These are phyloP conservation scores for Venturia aucupariae DNA, from an alignment of 2,329 filamentous ascomycete species.

Conservation along the genomic window DNA sequence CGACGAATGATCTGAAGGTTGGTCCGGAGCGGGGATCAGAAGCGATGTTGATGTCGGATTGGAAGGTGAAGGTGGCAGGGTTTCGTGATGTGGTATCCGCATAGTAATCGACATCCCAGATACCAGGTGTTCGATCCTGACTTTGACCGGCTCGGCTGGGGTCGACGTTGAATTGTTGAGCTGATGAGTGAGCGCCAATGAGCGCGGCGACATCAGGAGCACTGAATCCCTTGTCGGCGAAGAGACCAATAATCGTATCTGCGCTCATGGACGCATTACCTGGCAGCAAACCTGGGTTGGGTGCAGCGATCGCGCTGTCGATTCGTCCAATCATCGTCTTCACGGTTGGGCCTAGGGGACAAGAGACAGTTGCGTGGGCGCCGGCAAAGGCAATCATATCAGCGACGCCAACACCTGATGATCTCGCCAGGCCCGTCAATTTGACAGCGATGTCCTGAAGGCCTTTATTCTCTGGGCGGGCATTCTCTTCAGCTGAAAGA, in stretches of 20 bases:
- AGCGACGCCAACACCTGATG: conserved; percentile 40
- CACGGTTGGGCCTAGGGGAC: conserved; percentile 43
- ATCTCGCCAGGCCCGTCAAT: conserved; percentile 30
- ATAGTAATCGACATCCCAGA: conserved; percentile 21
- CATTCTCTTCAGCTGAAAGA: conserved; percentile 28
- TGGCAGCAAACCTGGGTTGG: conserved; percentile 21
- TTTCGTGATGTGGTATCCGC: conserved; percentile 18
- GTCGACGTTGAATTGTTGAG: conserved; percentile 38
- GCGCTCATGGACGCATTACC: conserved; percentile 28
- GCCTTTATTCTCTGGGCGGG: conserved; percentile 34
- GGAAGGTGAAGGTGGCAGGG: not conserved
- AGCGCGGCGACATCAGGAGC: conserved; percentile 44
- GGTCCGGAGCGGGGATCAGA: conserved; percentile 6
- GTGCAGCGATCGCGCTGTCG: conserved; percentile 11
- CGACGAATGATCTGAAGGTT: conserved; percentile 7
- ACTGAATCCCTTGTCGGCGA: conserved; percentile 42
- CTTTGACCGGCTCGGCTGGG: conserved; percentile 18
- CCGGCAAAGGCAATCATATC: conserved; percentile 45
- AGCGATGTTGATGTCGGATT: conserved; percentile 11
- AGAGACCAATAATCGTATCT: conserved; percentile 37
- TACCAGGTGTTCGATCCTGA: conserved; percentile 16
- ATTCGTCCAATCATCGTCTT: conserved; percentile 30
- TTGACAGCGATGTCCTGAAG: conserved; percentile 34
- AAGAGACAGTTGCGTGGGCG: conserved; percentile 39
- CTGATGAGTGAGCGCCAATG: conserved; percentile 44